A percentile compares a stretch with the other conserved stretches of the same genome.
Evolutionary conservation across 140 eudicot species (phyloP).

Genomic region (Artemisia princeps): DNA sequence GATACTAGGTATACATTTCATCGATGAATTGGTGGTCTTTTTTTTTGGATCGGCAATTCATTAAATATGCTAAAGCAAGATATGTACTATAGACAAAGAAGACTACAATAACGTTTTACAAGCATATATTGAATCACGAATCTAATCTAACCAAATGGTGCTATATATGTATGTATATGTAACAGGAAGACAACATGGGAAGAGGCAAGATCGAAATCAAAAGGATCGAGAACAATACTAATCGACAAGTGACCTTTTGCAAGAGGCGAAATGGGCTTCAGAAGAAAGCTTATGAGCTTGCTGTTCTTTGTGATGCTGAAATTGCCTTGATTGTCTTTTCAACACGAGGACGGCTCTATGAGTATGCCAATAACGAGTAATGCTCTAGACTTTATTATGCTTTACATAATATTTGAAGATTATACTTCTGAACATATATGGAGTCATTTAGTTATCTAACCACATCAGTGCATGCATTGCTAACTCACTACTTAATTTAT

Average conservation of each 20-base stretch:
- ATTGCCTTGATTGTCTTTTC: conserved; percentile 56
- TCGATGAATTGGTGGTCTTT: too few species aligned
- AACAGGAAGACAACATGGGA: conserved; percentile 37
- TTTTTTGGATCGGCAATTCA: too few species aligned
- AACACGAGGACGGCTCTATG: conserved; percentile 56
- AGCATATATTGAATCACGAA: too few species aligned
- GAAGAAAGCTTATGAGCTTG: conserved; percentile 66
- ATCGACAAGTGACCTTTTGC: conserved; percentile 66
- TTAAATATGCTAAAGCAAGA: too few species aligned
- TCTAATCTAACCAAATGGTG: too few species aligned
- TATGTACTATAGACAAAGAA: too few species aligned
- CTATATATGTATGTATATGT: neutral
- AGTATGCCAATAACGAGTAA: conserved; percentile 52
- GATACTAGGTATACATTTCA: too few species aligned
- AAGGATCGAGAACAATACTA: conserved; percentile 61
- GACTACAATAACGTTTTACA: too few species aligned
- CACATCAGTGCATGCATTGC: neutral
- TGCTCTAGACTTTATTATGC: neutral
- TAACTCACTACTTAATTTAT: neutral
- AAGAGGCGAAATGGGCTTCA: conserved; percentile 59
- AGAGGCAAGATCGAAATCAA: conserved; percentile 60
- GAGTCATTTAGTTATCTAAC: neutral
- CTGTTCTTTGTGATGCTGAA: conserved; percentile 65
- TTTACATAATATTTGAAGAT: neutral
- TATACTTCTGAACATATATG: neutral